Conservation (phyloP, 306 rosid genomes). For the Prosopis cineraria region DNA sequence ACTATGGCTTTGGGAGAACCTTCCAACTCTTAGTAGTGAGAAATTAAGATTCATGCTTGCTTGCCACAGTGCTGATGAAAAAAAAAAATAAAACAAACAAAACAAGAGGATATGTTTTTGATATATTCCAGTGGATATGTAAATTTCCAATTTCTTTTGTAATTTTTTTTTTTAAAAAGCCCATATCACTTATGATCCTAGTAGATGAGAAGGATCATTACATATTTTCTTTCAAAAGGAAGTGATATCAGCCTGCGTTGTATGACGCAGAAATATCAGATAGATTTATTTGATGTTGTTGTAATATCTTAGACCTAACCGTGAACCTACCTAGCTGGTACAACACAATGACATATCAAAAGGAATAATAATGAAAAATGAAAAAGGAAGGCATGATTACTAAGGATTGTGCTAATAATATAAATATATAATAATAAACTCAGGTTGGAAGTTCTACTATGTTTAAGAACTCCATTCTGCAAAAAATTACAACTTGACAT, state of each 20-base stretch:
- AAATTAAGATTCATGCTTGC: not conserved
- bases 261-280: too few relatives aligned
- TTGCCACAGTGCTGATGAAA: not conserved
- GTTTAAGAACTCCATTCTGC: not conserved
- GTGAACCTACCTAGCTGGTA: not conserved
- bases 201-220: not conserved
- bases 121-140: too few relatives aligned
- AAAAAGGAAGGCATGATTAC: not conserved
- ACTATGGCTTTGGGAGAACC: not conserved
- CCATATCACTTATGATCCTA: not conserved
- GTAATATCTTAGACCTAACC: not conserved
- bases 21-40: not conserved
- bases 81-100: too few relatives aligned
- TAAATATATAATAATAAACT: too few relatives aligned
- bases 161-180: not conserved
- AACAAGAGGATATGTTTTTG: not conserved
- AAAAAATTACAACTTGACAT: slow-evolving; percentile 30
- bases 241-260: not conserved
- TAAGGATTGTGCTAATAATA: not conserved
- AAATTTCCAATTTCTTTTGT: not conserved
- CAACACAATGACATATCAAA: not conserved
- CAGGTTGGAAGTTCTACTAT: not conserved
- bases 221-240: not conserved
- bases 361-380: not conserved
- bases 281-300: not conserved